A percentile compares a stretch with the other conserved stretches of the same genome.
phyloP scores from a whole-genome alignment of 176 grass and related monocot species.

The Oryza australiensis region DNA sequence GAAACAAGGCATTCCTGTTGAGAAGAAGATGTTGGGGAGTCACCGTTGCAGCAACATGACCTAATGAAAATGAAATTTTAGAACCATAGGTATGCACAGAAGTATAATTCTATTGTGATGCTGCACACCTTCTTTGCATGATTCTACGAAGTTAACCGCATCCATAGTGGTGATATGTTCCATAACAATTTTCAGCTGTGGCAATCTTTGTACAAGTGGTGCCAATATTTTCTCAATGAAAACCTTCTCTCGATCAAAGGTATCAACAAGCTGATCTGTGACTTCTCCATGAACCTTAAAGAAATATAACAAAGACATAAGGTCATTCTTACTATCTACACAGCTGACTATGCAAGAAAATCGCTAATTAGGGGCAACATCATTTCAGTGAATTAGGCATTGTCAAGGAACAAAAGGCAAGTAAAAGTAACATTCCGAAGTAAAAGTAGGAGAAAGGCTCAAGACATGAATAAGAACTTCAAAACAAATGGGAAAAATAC shows the following conservation, averaged over 20 bases:
- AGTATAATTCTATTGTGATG: slow-evolving; percentile 14
- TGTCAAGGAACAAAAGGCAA: slow-evolving; percentile 4
- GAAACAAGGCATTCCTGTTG: slow-evolving; percentile 92
- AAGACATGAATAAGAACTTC: slow-evolving; percentile 2
- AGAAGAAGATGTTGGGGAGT: slow-evolving; percentile 93
- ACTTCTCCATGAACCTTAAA: slow-evolving; percentile 94
- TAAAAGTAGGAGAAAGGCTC: neutral
- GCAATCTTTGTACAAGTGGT: slow-evolving; percentile 70
- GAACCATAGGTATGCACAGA: neutral
- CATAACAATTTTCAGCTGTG: slow-evolving; percentile 77
- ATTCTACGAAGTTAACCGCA: slow-evolving; percentile 84
- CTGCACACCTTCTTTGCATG: slow-evolving; percentile 65
- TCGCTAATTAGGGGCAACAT: neutral
- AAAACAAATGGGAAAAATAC: neutral
- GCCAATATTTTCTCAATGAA: slow-evolving; percentile 84
- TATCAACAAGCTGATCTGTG: slow-evolving; percentile 86
- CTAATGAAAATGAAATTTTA: slow-evolving; percentile 31
- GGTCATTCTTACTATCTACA: neutral
- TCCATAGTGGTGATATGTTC: slow-evolving; percentile 89
- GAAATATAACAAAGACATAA: slow-evolving; percentile 31
- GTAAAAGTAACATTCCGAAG: neutral
- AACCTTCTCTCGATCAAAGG: slow-evolving; percentile 88
- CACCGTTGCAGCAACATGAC: slow-evolving; percentile 85
- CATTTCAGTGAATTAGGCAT: neutral
- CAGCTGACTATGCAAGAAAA: neutral